Conservation (phyloP, 2,329 filamentous ascomycete species). For the Exserohilum rostratum region DNA sequence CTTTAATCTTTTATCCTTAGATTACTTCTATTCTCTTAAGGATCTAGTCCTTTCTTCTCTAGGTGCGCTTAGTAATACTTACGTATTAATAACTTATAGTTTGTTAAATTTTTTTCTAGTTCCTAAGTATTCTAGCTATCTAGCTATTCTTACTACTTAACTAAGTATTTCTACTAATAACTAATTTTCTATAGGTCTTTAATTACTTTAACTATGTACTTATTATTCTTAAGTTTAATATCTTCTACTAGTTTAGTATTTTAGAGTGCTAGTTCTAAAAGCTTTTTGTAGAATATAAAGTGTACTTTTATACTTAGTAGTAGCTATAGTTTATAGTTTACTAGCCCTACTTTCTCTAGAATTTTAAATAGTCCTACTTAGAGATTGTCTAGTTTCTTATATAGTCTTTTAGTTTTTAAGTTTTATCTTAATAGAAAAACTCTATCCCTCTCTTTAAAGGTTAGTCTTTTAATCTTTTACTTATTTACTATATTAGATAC, state of each 20-base stretch:
- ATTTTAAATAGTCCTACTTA: neutral
- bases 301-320: neutral
- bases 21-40: neutral
- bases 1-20: neutral
- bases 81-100: neutral
- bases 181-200: neutral
- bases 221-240: neutral
- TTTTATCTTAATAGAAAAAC: neutral
- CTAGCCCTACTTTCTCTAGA: neutral
- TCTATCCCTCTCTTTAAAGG: neutral
- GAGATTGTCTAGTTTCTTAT: neutral
- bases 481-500: neutral
- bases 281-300: constrained; percentile 4
- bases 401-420: neutral
- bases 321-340: constrained; percentile 1
- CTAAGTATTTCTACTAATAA: neutral
- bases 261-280: neutral
- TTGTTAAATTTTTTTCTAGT: neutral
- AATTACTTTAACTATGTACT: neutral
- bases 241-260: neutral
- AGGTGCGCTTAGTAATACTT: neutral
- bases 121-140: neutral
- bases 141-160: neutral
- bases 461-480: constrained; percentile 2
- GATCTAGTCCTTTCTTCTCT: neutral